Evolutionary conservation across 1,139 yeast genomes (phyloP), one percentile per base, ranked within the genome.

Genomic region (Debaryomyces psychrophilus): DNA sequence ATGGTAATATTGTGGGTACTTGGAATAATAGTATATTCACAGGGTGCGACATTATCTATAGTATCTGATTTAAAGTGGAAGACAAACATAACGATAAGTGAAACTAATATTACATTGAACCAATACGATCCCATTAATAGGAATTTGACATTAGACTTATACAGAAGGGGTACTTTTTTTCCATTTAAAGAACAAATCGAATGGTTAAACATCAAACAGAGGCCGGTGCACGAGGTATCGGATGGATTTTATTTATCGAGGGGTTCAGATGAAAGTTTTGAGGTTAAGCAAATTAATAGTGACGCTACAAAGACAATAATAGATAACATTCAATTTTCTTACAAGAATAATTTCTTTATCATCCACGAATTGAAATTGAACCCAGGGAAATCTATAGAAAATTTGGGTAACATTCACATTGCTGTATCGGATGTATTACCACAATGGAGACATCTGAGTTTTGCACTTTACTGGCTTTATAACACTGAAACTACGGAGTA

Each of bases 381-480:
- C 45, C 79, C 80, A 0, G 59, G 57, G 1, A 45, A 45, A 12
- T 60, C 76, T 2, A 54, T 65, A 4, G 68, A 71, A 44, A 62
- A 64, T 20, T 37, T 46, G 3, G 53, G 55, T 22, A 58, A 59
- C 12, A 51, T 54, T 43, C 79, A 73, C 50, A 55, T 82, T 14
- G 62, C 72, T 8, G 57, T 57, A 1, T 62, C 77, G 2, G 74
- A 73, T 47, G 50, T 39, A 23, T 45, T 61, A 2, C 38, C 43
- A 2, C 77, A 72, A 51, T 68, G 79, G 78, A 61, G 80, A 49
- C 75, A 72, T 45, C 73, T 72, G 61, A 53, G 64, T 12, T 67
- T 67, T 50, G 73, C 76, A 0, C 46, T 72, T 8, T 74, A 68
- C 55, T 75, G 79, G 79, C 45, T 73, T 5, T 69, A 50, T 39